Base-by-base conservation (phyloP, 805 yeast species). In the Candida maltosa region DNA sequence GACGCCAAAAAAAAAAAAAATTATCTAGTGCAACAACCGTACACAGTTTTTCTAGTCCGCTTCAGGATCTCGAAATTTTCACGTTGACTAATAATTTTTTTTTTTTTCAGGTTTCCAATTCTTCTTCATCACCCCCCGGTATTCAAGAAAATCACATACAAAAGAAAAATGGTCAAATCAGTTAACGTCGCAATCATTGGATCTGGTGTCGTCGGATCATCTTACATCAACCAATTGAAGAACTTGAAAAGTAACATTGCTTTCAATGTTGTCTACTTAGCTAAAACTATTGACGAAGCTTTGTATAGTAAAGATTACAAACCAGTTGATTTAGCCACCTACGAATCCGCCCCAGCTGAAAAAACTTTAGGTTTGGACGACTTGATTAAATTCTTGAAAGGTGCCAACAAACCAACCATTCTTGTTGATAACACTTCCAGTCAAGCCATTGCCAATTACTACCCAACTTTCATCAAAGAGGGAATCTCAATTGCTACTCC, bases 401-500 rank as follows among this genome's bases (percentile, higher is more conserved):
- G 70, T 35, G 80, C 94, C 6, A 75, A 83, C 15, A 53, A 56
- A 35, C 96, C 97, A 32, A 78, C 87, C 22, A 83, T 93, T 45
- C 68, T 93, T 40, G 84, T 93, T 27, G 99, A 93, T 65, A 93
- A 93, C 75, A 93, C 99, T 32, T 88, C 97, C 20, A 85, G 81
- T 60, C 85, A 76, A 44, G 56, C 73, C 5, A 65, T 91, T 47
- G 95, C 97, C 30, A 71, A 75, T 29, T 74, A 76, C 35, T 93
- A 93, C 62, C 85, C 95, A 29, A 60, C 69, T 26, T 80, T 93
- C 51, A 69, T 91, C 42, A 60, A 73, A 46, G 75, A 70, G 40
- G 95, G 96, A 25, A 80, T 93, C 46, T 87, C 96, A 29, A 78
- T 93, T 51, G 98, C 97, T 14, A 93, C 99, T 29, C 99, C 99